Base-by-base conservation (phyloP, 495 filamentous ascomycete genomes). In the Xeromyces bisporus region DNA sequence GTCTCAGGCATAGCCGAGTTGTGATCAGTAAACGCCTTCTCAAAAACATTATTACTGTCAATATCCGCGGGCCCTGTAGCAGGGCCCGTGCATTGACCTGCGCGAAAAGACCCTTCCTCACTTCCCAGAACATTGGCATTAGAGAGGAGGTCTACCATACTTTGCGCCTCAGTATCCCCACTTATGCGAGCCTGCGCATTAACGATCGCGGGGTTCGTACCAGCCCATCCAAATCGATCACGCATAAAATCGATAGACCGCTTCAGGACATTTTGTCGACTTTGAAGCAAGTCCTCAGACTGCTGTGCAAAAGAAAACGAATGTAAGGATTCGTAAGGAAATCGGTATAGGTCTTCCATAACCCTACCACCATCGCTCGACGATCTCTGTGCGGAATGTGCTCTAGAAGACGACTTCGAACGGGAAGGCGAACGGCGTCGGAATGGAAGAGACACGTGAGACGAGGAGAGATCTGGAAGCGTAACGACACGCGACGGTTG, bases 231-330 rank as follows among this genome's bases (percentile, higher is more conserved):
- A 49, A 93, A 65, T 34, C 77, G 84, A 48, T 94, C 86, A 44
- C 80, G 75, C 87, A 99, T 89, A 48, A 96, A 96, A 53, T 96
- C 91, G 38, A 97, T 78, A 9, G 85, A 91, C 32, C 85, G 66
- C 48, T 93, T 94, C 43, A 99, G 48, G 12, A 93, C 77, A 56
- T 84, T 94, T 47, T 96, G 91, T 28, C 91, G 71, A 46, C 63
- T 93, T 44, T 92, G 80, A 16, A 96, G 67, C 26, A 78, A 62
- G 42, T 94, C 86, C 46, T 93, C 87, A 3, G 86, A 85, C 52
- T 93, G 87, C 35, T 93, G 82, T 2, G 91, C 83, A 51, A 99
- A 99, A 18, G 91, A 96, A 57, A 99, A 99, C 0, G 91, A 96
- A 49, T 99, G 89, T 35, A 99, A 55, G 1, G 89, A 99, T 52